Percentiles rank a stretch among this genome's conserved stretches.
phyloP scores from a whole-genome alignment of 768 basidiomycete species.

The Podaxis mareebaensis region DNA sequence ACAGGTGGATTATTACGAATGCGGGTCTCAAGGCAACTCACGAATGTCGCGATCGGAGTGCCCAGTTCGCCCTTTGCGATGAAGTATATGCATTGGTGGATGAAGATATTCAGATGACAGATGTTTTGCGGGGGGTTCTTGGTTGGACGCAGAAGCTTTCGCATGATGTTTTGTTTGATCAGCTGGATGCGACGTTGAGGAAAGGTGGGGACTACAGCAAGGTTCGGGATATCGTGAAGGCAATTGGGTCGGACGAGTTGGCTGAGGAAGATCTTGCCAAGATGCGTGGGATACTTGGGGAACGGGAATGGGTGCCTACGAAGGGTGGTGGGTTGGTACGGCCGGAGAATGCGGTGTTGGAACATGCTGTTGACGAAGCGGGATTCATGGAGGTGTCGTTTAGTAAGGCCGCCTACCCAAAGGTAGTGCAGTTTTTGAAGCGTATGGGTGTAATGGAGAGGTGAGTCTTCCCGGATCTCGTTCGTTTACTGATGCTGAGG shows the following conservation, averaged over 20 bases:
- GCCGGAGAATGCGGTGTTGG: slow-evolving; percentile 26
- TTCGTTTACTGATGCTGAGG: background rate
- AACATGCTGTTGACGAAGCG: slow-evolving; percentile 16
- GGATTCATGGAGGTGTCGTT: slow-evolving; percentile 30
- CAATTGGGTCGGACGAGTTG: slow-evolving; percentile 27
- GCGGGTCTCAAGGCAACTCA: slow-evolving; percentile 6
- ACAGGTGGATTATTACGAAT: slow-evolving; percentile 8
- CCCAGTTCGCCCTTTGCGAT: slow-evolving; percentile 34
- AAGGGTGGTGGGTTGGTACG: slow-evolving; percentile 19
- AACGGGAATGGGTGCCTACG: slow-evolving; percentile 38
- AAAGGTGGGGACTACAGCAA: slow-evolving; percentile 14
- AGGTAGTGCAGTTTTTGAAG: slow-evolving; percentile 24
- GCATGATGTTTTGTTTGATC: slow-evolving; percentile 29
- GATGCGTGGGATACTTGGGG: slow-evolving; percentile 22
- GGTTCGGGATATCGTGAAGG: slow-evolving; percentile 29
- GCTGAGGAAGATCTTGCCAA: slow-evolving; percentile 18
- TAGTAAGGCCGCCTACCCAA: slow-evolving; percentile 20
- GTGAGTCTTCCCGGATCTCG: slow-evolving; percentile 24
- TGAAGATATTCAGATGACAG: slow-evolving; percentile 23
- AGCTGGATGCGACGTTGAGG: slow-evolving; percentile 30
- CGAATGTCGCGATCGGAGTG: slow-evolving; percentile 11
- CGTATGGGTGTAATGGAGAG: slow-evolving; percentile 40
- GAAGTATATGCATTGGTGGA: slow-evolving; percentile 37
- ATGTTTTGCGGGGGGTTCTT: slow-evolving; percentile 31
- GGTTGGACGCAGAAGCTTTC: slow-evolving; percentile 42